Conservation (phyloP, 1,284 basidiomycete genomes). For the Cutaneotrichosporon sp. region DNA sequence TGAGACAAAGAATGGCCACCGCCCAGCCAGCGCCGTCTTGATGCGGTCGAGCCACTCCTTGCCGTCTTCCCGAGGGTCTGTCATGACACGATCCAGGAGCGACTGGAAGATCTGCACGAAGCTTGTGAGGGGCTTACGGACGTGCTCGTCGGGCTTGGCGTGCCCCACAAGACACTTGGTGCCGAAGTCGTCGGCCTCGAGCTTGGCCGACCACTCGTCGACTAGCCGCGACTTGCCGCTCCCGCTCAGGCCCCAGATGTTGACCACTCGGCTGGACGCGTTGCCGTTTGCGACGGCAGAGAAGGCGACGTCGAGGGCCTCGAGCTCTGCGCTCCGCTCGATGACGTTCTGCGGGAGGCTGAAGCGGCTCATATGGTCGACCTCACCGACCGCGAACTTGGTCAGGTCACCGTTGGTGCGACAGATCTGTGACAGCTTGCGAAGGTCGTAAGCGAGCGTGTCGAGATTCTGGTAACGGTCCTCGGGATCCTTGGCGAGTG, state of each 20-base stretch:
- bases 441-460: conserved; percentile 42
- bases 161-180: conserved; percentile 32
- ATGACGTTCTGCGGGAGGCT: conserved; percentile 30
- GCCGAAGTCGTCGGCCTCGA: conserved; percentile 23
- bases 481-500: conserved; percentile 38
- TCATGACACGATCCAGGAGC: conserved; percentile 42
- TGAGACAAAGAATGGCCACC: conserved; percentile 37
- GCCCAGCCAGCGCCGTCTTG: conserved; percentile 27
- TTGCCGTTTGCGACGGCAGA: conserved; percentile 8
- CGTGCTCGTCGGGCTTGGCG: conserved; percentile 41
- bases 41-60: conserved; percentile 38
- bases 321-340: conserved; percentile 35
- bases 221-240: conserved; percentile 44
- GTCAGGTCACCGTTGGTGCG: conserved; percentile 30
- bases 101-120: conserved; percentile 47
- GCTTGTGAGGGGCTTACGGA: conserved; percentile 38
- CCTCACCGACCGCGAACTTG: conserved; percentile 39
- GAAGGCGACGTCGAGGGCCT: conserved; percentile 29
- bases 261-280: conserved; percentile 24
- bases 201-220: conserved; percentile 32
- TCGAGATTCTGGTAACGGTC: conserved; percentile 42
- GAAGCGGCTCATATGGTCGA: conserved; percentile 41
- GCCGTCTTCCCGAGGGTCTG: conserved; percentile 42
- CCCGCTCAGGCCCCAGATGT: conserved; percentile 42
- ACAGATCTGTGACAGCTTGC: conserved; percentile 32